Base-by-base conservation (phyloP, 2,329 filamentous ascomycete species). In the Capronia americana region DNA sequence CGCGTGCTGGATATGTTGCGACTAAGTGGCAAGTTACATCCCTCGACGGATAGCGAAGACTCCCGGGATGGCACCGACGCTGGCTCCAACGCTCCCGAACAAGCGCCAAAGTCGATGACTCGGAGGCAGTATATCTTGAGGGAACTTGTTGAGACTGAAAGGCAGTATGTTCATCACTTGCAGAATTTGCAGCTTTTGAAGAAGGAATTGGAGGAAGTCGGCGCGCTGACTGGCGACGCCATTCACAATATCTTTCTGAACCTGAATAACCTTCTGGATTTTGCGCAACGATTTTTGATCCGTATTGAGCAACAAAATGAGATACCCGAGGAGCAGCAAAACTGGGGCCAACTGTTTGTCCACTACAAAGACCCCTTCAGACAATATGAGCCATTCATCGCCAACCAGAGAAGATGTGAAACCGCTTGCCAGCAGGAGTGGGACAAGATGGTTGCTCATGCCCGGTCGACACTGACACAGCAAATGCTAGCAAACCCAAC, bases 201-300 rank as follows among this genome's bases (percentile, higher is more conserved):
- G 81, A 94, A 92, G 79, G 87, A 90, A 26, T 84, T 98, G 63
- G 93, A 97, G 73, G 91, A 96, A 76, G 93, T 90, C 71, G 93
- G 93, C 44, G 88, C 92, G 44, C 88, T 98, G 70, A 91, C 92
- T 1, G 94, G 95, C 61, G 95, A 99, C 76, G 87, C 90, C 10
- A 90, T 97, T 24, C 93, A 98, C 80, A 89, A 93, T 75, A 97
- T 99, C 69, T 99, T 99, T 79, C 85, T 98, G 68, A 99, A 99
- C 79, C 88, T 98, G 75, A 97, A 98, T 77, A 88, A 91, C 32
- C 91, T 99, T 56, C 85, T 99, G 60, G 95, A 99, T 78, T 97
- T 97, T 76, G 94, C 98, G 76, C 90, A 96, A 69, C 88, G 93
- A 30, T 98, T 99, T 74, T 83, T 99, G 56, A 98, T 99, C 74